These are phyloP conservation scores for Codiaeum variegatum DNA, from an alignment of 441 rosid genomes.

Conservation along the genomic window DNA sequence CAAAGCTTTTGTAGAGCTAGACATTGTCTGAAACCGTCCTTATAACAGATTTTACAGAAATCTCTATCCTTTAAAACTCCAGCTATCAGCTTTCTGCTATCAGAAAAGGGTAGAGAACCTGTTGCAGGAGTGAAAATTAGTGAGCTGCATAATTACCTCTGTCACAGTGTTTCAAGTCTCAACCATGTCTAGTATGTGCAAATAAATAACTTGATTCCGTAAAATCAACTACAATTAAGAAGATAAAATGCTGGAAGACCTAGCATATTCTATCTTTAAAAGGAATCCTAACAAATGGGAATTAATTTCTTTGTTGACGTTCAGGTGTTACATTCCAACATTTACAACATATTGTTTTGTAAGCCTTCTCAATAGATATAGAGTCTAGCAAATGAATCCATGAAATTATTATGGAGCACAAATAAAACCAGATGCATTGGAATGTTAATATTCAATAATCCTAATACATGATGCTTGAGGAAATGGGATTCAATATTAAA, in stretches of 20 bases:
- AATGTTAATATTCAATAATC: background rate
- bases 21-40: slow-evolving; percentile 47
- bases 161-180: background rate
- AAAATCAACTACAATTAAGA: background rate
- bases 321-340: background rate
- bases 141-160: background rate
- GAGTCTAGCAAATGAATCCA: background rate
- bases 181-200: background rate
- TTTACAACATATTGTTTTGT: background rate
- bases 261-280: background rate
- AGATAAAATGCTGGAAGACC: background rate
- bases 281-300: background rate
- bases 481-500: background rate
- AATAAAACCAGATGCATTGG: background rate
- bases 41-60: slow-evolving; percentile 18
- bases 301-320: background rate
- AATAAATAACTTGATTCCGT: background rate
- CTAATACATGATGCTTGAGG: background rate
- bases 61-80: slow-evolving; percentile 18
- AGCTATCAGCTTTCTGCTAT: slow-evolving; percentile 21
- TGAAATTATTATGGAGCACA: background rate
- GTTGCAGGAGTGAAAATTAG: slow-evolving; percentile 21
- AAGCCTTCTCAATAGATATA: background rate
- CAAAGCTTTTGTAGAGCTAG: slow-evolving; percentile 66
- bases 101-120: slow-evolving; percentile 23